Conservation (phyloP, 2,329 filamentous ascomycete species). For the Calonectria ilicicola region DNA sequence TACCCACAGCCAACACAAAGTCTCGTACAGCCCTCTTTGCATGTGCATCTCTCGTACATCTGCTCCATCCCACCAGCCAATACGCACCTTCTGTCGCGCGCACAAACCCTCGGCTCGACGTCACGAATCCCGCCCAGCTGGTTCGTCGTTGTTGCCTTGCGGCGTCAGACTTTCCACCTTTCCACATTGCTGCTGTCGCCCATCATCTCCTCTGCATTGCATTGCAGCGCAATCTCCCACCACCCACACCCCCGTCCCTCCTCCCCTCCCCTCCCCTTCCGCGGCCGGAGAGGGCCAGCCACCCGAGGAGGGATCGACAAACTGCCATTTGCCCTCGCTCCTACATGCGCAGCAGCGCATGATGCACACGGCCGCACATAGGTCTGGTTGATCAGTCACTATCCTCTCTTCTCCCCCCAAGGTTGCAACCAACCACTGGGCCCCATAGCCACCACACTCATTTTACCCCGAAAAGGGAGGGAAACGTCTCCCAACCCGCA, state of each 20-base stretch:
- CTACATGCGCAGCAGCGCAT: not conserved
- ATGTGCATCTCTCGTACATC: not conserved
- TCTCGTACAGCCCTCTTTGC: not conserved
- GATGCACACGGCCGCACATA: not conserved
- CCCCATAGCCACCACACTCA: constrained; percentile 3
- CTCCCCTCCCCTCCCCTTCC: not conserved
- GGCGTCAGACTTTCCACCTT: constrained; percentile 10
- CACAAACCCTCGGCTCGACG: not conserved
- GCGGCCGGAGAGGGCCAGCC: not conserved
- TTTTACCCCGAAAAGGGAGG: not conserved
- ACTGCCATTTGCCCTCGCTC: not conserved
- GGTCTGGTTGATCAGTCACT: not conserved
- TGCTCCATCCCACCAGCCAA: not conserved
- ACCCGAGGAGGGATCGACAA: constrained; percentile 11
- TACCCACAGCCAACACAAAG: not conserved
- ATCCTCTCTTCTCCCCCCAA: not conserved
- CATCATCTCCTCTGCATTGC: constrained; percentile 10
- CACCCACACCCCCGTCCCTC: not conserved
- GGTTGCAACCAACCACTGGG: not conserved
- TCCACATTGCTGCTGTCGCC: not conserved
- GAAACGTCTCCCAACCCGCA: not conserved
- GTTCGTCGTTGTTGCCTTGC: not conserved
- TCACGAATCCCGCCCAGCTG: not conserved
- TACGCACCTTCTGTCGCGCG: not conserved
- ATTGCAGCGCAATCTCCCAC: constrained; percentile 21